Percentiles rank a stretch among this genome's conserved stretches.
phyloP scores from a whole-genome alignment of 768 basidiomycete species.

The Epithele typhae region DNA sequence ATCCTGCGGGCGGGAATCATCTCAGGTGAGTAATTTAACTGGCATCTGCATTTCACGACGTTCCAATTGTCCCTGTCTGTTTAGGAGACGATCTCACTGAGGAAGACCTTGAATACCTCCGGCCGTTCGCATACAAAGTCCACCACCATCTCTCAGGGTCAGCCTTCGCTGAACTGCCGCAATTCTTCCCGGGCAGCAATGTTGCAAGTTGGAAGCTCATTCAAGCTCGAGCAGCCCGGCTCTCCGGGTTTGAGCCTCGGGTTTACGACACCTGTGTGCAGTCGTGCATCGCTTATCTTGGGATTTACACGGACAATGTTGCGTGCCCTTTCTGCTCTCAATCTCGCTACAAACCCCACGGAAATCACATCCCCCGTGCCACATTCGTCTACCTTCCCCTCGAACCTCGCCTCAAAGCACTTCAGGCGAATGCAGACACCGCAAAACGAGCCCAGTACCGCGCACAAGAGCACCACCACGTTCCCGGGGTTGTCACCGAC shows the following conservation, averaged over 20 bases:
- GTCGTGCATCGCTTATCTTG: conserved; percentile 20
- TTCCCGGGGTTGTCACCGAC: conserved; percentile 25
- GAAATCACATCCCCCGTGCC: conserved; percentile 6
- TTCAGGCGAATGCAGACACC: neutral
- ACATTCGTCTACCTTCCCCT: conserved; percentile 20
- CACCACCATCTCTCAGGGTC: no score
- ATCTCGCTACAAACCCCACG: conserved; percentile 6
- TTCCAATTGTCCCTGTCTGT: no score
- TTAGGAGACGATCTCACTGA: no score
- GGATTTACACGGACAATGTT: conserved; percentile 1
- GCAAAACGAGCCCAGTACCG: conserved; percentile 13
- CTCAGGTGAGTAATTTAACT: no score
- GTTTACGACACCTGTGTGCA: conserved; percentile 21
- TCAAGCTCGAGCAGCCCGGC: neutral
- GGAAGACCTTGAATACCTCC: no score
- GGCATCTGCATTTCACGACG: no score
- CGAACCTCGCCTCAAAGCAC: conserved; percentile 15
- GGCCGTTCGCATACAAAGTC: no score
- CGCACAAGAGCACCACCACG: conserved; percentile 4
- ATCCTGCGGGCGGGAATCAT: no score
- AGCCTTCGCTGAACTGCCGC: no score
- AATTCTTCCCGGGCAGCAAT: neutral
- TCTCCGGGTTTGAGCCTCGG: conserved; percentile 14
- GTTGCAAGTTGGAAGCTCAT: neutral
- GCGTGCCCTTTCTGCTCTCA: conserved; percentile 18